Evolutionary conservation across 164 flowering plant species (phyloP), one percentile per base, ranked within the genome.

Genomic region (grape (Vitis vinifera)): DNA sequence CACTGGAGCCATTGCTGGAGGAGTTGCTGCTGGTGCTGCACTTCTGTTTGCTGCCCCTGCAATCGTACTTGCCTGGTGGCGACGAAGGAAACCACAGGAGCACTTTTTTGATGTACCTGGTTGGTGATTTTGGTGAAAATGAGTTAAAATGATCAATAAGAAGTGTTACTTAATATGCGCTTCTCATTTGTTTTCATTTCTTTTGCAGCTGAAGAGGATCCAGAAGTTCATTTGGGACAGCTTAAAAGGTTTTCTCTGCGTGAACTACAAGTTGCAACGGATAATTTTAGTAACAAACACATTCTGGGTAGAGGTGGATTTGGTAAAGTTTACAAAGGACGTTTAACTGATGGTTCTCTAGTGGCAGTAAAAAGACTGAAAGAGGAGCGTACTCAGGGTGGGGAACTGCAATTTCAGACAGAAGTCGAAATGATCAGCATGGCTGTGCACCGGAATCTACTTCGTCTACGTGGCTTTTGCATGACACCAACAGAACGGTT

Each of bases 11-110:
- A 87, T 88, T 70, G 91, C 91, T 66, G 88, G 88, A 49, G 91
- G 89, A 56, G 89, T 88, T 51, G 91, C 91, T 71, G 89, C 89
- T 61, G 89, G 89, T 59, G 91, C 91, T 66, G 91, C 88, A 59
- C 55, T 88, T 69, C 79, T 88, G 49, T 88, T 86, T 75, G 91
- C 91, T 72, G 87, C 82, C 16, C 91, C 89, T 62, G 91, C 88
- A 16, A 77, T 88, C 71, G 88, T 73, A 8, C 79, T 88, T 81
- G 91, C 88, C n/a, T 83, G 69, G 73, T 88, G 85, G 87, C 83
- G 85, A 1, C 62, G 86, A 49, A 81, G 80, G 58, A 88, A 79
- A 72, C 85, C 88, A 3, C 80, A 79, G 50, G 91, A 86, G 19
- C 76, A 77, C 76, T 88, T 86, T 85, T 84, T 84, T 70, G 91